A percentile compares a stretch with the other conserved stretches of the same genome.
phyloP scores from a whole-genome alignment of 306 rosid genomes.

The Senna tora region DNA sequence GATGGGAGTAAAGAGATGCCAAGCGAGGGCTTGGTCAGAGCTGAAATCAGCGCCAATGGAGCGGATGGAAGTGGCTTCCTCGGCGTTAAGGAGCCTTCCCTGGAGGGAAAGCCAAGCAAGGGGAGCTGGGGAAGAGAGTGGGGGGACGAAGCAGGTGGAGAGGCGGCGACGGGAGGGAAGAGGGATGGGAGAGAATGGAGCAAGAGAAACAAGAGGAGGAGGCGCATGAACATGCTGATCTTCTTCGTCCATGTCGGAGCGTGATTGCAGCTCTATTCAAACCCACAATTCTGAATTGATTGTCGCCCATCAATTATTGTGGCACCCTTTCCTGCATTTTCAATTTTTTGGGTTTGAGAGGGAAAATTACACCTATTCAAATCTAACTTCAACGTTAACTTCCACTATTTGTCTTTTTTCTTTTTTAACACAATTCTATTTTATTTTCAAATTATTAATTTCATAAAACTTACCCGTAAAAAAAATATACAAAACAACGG shows the following conservation, averaged over 20 bases:
- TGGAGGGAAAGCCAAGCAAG: constrained; percentile 63
- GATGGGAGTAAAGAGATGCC: constrained; percentile 64
- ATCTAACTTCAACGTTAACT: neutral
- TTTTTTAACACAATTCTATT: too few species aligned
- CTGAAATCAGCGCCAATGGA: constrained; percentile 48
- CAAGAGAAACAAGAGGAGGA: constrained; percentile 42
- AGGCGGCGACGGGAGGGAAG: constrained; percentile 48
- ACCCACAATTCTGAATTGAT: neutral
- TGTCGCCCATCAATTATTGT: neutral
- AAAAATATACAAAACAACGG: too few species aligned
- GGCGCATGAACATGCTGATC: constrained; percentile 34
- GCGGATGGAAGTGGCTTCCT: constrained; percentile 58
- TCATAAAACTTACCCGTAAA: too few species aligned
- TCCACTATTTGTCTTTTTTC: too few species aligned
- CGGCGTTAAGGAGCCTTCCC: constrained; percentile 57
- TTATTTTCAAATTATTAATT: too few species aligned
- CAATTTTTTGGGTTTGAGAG: constrained; percentile 37
- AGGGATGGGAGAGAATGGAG: constrained; percentile 41
- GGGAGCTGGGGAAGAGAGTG: constrained; percentile 33
- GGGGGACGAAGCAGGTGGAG: constrained; percentile 48
- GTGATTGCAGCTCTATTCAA: neutral
- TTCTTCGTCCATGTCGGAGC: constrained; percentile 51
- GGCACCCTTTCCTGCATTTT: neutral
- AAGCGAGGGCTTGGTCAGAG: constrained; percentile 55
- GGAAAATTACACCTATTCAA: constrained; percentile 33